Evolutionary conservation across 1,139 yeast species (phyloP).

Genomic region (Casaregolazyma lundiana): DNA sequence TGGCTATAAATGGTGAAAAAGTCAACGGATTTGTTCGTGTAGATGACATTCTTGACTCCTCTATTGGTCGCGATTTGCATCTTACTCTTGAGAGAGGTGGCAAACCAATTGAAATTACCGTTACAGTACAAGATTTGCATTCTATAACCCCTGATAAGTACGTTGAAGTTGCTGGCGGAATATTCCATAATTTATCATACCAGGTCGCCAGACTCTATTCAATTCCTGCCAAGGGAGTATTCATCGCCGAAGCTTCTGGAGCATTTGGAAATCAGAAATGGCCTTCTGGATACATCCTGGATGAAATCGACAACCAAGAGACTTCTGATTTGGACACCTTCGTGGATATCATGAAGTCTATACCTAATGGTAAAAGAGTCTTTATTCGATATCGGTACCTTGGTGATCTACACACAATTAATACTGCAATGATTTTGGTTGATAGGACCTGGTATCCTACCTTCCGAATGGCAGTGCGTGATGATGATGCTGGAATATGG

Average conservation of each 20-base stretch:
- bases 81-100: slow-evolving; percentile 76
- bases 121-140: slow-evolving; percentile 71
- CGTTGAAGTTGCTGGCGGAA: slow-evolving; percentile 81
- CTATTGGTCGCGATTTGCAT: slow-evolving; percentile 56
- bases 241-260: slow-evolving; percentile 71
- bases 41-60: slow-evolving; percentile 77
- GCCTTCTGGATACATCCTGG: slow-evolving; percentile 65
- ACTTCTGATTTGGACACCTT: slow-evolving; percentile 71
- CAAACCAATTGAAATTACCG: slow-evolving; percentile 44
- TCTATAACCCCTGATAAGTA: slow-evolving; percentile 76
- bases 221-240: slow-evolving; percentile 80
- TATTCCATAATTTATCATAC: slow-evolving; percentile 78
- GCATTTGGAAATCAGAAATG: slow-evolving; percentile 54
- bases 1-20: slow-evolving; percentile 62
- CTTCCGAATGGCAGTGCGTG: slow-evolving; percentile 68
- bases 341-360: slow-evolving; percentile 67
- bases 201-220: slow-evolving; percentile 85
- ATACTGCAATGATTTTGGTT: slow-evolving; percentile 56
- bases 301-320: slow-evolving; percentile 68
- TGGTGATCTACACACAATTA: slow-evolving; percentile 69
- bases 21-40: slow-evolving; percentile 71
- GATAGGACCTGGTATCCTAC: slow-evolving; percentile 84
- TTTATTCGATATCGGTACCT: slow-evolving; percentile 72
- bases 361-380: slow-evolving; percentile 74
- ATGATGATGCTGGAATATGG: slow-evolving; percentile 84